Conservation (phyloP, 371 early-diverging fungal species). For the Dichotomocladium elegans region DNA sequence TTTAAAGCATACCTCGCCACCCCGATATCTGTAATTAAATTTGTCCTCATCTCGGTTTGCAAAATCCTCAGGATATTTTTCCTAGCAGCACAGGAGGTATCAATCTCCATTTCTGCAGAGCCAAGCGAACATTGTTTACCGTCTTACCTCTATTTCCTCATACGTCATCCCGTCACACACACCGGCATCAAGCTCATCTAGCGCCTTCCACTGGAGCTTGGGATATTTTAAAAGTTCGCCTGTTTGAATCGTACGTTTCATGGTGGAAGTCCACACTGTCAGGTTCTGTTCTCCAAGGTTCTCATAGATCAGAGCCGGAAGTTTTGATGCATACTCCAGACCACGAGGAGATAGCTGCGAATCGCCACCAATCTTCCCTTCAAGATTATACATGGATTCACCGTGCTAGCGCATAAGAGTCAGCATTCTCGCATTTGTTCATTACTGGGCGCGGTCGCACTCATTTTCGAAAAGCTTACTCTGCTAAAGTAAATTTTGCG, state of each 20-base stretch:
- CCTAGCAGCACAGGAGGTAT: background rate
- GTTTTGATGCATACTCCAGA: conserved; percentile 70
- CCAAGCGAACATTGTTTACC: background rate
- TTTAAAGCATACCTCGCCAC: conserved; percentile 73
- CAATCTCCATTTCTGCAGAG: background rate
- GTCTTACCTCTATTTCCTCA: conserved; percentile 86
- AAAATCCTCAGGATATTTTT: conserved; percentile 81
- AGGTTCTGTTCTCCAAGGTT: conserved; percentile 68
- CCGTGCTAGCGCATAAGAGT: conserved; percentile 70
- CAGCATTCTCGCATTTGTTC: too few species aligned
- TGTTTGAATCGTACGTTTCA: conserved; percentile 90
- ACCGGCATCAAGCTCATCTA: conserved; percentile 97
- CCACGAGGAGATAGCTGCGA: conserved; percentile 89
- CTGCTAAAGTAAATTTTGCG: conserved; percentile 87
- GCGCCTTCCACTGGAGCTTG: conserved; percentile 93
- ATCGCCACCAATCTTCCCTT: conserved; percentile 95
- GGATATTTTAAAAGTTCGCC: conserved; percentile 70
- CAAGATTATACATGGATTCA: conserved; percentile 84
- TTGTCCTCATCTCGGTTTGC: conserved; percentile 94
- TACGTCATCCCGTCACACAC: conserved; percentile 98
- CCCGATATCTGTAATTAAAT: conserved; percentile 88
- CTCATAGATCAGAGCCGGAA: conserved; percentile 78
- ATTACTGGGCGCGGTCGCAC: too few species aligned
- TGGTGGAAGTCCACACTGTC: conserved; percentile 95
- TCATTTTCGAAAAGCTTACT: too few species aligned